Evolutionary conservation across 139 green algal species (phyloP).

Genomic region (Diplosphaera chodatii): DNA sequence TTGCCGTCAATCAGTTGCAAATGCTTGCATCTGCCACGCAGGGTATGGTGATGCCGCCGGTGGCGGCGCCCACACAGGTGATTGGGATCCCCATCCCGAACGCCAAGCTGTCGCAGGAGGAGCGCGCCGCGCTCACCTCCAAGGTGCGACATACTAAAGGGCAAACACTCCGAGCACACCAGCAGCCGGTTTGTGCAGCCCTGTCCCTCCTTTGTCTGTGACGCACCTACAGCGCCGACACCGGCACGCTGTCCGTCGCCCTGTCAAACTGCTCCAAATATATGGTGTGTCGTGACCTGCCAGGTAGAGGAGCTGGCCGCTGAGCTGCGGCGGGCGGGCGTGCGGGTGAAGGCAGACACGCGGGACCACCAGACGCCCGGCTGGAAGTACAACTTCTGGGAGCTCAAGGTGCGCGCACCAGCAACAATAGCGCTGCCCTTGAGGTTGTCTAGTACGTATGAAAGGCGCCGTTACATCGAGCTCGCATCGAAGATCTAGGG

Average conservation of each 20-base stretch:
- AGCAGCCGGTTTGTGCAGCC: no score
- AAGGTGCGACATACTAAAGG: slow-evolving; percentile 23
- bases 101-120: slow-evolving; percentile 49
- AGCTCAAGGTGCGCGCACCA: slow-evolving; percentile 63
- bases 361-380: slow-evolving; percentile 94
- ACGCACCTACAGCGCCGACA: no score
- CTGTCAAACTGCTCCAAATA: background rate
- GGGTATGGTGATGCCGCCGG: slow-evolving; percentile 89
- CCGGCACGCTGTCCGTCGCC: no score
- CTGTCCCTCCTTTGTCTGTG: no score
- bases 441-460: no score
- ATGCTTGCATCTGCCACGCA: background rate
- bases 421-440: background rate
- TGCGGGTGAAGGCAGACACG: slow-evolving; percentile 73
- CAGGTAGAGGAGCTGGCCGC: slow-evolving; percentile 29
- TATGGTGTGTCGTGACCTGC: no score
- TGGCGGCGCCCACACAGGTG: slow-evolving; percentile 68
- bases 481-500: no score
- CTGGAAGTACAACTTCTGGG: slow-evolving; percentile 99
- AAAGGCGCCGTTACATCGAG: no score
- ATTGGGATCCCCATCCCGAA: slow-evolving; percentile 90
- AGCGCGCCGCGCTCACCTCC: slow-evolving; percentile 41
- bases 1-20: no score
- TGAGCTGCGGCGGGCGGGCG: slow-evolving; percentile 39
- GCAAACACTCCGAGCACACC: no score